phyloP scores from a whole-genome alignment of 805 yeast species.

The Cyberlindnera bimundalis region DNA sequence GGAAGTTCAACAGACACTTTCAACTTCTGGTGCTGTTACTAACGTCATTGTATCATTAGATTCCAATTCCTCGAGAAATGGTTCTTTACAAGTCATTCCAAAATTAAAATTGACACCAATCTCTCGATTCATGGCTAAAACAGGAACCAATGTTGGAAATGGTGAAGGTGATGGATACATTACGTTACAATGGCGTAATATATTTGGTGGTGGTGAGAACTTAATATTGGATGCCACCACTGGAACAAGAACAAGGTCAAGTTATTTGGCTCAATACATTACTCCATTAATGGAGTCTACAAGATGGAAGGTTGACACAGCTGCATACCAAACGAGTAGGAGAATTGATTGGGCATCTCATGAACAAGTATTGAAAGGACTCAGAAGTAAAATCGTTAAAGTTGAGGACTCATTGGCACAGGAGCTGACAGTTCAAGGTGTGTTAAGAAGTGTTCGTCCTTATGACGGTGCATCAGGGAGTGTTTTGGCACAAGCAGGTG shows the following conservation, averaged over 20 bases:
- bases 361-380: conserved; percentile 48
- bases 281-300: conserved; percentile 47
- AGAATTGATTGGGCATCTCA: conserved; percentile 50
- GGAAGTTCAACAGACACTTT: conserved; percentile 39
- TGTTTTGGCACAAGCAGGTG: conserved; percentile 57
- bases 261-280: conserved; percentile 49
- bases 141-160: conserved; percentile 95
- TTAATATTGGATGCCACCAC: conserved; percentile 52
- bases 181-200: conserved; percentile 61
- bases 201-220: conserved; percentile 68
- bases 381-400: conserved; percentile 32
- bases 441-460: conserved; percentile 38
- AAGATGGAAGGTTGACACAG: conserved; percentile 51
- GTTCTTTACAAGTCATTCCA: conserved; percentile 31
- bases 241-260: conserved; percentile 58
- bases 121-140: conserved; percentile 73
- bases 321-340: conserved; percentile 49
- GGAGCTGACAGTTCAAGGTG: conserved; percentile 44
- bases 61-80: neutral
- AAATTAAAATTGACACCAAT: conserved; percentile 42
- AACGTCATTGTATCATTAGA: conserved; percentile 37
- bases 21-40: conserved; percentile 41
- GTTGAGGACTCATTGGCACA: conserved; percentile 36
- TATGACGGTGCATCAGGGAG: conserved; percentile 37
- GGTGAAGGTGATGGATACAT: conserved; percentile 96